phyloP scores from a whole-genome alignment of 2,329 filamentous ascomycete species.

The Sclerotinia sclerotiorum region DNA sequence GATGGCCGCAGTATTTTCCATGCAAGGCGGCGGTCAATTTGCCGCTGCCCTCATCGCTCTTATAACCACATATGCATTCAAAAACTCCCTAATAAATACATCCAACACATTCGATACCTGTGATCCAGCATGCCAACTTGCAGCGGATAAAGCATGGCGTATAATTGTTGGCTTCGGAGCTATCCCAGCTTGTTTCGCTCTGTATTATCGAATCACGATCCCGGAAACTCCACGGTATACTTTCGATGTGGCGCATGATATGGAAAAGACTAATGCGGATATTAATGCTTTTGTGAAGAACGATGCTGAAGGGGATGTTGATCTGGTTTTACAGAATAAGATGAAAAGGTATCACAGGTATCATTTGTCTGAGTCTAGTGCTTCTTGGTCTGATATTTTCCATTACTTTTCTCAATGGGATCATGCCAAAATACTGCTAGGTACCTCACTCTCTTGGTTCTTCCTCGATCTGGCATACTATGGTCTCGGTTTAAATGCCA shows the following conservation, averaged over 20 bases:
- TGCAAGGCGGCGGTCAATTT: conserved; percentile 82
- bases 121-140: conserved; percentile 61
- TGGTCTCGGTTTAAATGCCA: conserved; percentile 73
- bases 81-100: conserved; percentile 48
- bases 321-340: conserved; percentile 50
- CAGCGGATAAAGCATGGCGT: conserved; percentile 80
- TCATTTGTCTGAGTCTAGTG: conserved; percentile 62
- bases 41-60: conserved; percentile 68
- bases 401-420: conserved; percentile 68
- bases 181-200: conserved; percentile 71
- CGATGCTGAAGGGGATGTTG: conserved; percentile 49
- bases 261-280: conserved; percentile 73
- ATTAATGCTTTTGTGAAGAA: conserved; percentile 60
- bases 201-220: conserved; percentile 86
- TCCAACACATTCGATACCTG: conserved; percentile 52
- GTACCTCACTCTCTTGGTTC: conserved; percentile 80
- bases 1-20: conserved; percentile 80
- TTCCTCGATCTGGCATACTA: conserved; percentile 72
- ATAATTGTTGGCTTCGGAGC: conserved; percentile 78
- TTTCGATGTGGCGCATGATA: conserved; percentile 74
- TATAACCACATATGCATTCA: conserved; percentile 66
- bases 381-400: conserved; percentile 67
- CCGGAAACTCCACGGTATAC: conserved; percentile 83
- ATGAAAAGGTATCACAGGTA: conserved; percentile 54
- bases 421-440: conserved; percentile 69